A percentile compares a stretch with the other conserved stretches of the same genome.
These are phyloP conservation scores for Entonaema liquescens DNA, from an alignment of 495 filamentous ascomycete species.

Conservation along the genomic window DNA sequence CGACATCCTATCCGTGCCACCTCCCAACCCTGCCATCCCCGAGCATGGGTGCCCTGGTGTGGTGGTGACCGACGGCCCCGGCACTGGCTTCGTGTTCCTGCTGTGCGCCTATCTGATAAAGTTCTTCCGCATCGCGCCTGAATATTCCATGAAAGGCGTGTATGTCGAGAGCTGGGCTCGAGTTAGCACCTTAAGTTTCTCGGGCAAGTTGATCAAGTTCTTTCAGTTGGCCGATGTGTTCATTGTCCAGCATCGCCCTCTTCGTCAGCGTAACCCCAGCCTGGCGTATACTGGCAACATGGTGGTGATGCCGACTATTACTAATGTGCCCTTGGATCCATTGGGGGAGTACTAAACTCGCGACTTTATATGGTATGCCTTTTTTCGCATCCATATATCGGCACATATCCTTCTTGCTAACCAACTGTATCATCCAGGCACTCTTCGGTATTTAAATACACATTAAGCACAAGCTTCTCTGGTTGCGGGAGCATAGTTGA, in stretches of 20 bases:
- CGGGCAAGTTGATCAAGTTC: slow-evolving; percentile 70
- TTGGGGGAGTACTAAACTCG: background rate
- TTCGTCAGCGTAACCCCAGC: slow-evolving; percentile 26
- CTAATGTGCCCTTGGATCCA: background rate
- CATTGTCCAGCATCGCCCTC: slow-evolving; percentile 50
- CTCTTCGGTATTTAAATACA: background rate
- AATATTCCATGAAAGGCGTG: slow-evolving; percentile 64
- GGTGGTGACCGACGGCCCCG: slow-evolving; percentile 89
- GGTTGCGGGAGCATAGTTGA: background rate
- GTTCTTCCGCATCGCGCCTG: slow-evolving; percentile 59
- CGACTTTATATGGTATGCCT: background rate
- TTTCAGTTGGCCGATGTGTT: slow-evolving; percentile 55
- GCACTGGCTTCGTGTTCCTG: slow-evolving; percentile 81
- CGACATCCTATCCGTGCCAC: slow-evolving; percentile 48
- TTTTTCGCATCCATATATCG: background rate
- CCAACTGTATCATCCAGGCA: background rate
- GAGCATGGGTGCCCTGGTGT: slow-evolving; percentile 60
- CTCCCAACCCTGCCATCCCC: slow-evolving; percentile 45
- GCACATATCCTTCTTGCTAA: background rate
- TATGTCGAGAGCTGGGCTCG: slow-evolving; percentile 95
- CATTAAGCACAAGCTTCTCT: background rate
- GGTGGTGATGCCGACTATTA: slow-evolving; percentile 30
- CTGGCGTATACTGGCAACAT: slow-evolving; percentile 28
- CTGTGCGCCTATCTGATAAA: slow-evolving; percentile 73
- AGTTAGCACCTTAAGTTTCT: slow-evolving; percentile 79